A percentile compares a stretch with the other conserved stretches of the same genome.
These are phyloP conservation scores for Saccharomyces hybrid DNA, from an alignment of 1,139 yeast species.

Conservation along the genomic window DNA sequence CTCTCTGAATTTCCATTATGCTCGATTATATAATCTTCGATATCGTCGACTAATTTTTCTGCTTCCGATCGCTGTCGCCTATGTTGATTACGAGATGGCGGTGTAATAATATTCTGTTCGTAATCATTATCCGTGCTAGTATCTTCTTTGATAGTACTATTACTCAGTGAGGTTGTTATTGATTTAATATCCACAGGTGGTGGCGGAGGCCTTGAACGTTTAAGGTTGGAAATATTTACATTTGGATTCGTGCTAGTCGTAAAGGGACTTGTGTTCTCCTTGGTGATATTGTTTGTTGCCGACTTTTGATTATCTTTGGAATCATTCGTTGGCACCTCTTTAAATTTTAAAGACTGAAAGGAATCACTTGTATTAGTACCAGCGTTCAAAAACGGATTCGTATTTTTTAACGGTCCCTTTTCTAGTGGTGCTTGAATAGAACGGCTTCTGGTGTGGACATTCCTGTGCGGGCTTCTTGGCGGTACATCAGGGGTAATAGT, in stretches of 20 bases:
- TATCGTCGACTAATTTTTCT: conserved; percentile 30
- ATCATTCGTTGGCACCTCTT: neutral
- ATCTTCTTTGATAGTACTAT: neutral
- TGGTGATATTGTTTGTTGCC: neutral
- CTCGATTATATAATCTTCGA: conserved; percentile 23
- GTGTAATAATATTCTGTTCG: neutral
- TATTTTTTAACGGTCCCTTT: conserved; percentile 7
- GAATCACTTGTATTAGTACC: neutral
- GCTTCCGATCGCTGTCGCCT: conserved; percentile 29
- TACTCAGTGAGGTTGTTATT: conserved; percentile 2
- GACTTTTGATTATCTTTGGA: neutral
- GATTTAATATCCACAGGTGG: conserved; percentile 11
- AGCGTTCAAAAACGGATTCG: conserved; percentile 9
- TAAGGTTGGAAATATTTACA: neutral
- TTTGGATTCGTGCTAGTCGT: neutral
- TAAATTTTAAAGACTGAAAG: neutral
- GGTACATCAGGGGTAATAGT: neutral
- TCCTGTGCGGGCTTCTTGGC: neutral
- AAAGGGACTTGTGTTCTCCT: neutral
- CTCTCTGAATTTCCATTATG: conserved; percentile 8
- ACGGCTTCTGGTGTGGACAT: neutral
- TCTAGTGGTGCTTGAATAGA: conserved; percentile 6
- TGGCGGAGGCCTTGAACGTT: conserved; percentile 14
- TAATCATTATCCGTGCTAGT: neutral
- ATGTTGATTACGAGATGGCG: conserved; percentile 12